Conservation (phyloP, 2,329 filamentous ascomycete species). For the Basipetospora chlamydospora region DNA sequence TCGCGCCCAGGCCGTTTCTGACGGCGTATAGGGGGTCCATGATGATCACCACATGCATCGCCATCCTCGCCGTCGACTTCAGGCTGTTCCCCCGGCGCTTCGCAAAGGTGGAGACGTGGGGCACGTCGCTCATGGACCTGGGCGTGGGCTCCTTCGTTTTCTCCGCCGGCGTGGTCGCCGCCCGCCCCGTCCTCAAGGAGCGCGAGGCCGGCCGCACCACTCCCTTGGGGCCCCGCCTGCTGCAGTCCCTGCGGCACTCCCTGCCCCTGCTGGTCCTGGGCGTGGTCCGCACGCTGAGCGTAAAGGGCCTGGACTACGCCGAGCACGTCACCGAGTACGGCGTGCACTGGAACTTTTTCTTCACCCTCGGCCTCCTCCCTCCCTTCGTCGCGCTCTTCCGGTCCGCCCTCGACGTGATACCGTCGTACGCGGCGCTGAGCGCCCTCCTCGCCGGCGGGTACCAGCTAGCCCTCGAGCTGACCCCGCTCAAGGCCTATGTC, state of each 20-base stretch:
- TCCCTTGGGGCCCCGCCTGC: slow-evolving; percentile 42
- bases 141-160: slow-evolving; percentile 97
- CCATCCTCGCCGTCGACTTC: slow-evolving; percentile 96
- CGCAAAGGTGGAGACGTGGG: slow-evolving; percentile 98
- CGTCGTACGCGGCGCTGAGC: slow-evolving; percentile 64
- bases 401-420: slow-evolving; percentile 51
- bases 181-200: slow-evolving; percentile 63
- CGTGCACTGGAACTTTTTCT: slow-evolving; percentile 99
- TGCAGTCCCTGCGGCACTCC: slow-evolving; percentile 61
- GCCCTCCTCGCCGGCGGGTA: slow-evolving; percentile 56
- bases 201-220: slow-evolving; percentile 34
- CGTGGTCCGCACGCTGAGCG: slow-evolving; percentile 65
- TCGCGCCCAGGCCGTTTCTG: slow-evolving; percentile 82
- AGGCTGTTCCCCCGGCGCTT: slow-evolving; percentile 83
- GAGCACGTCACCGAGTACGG: slow-evolving; percentile 97
- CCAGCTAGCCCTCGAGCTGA: slow-evolving; percentile 61
- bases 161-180: slow-evolving; percentile 80
- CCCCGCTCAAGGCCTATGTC: slow-evolving; percentile 67
- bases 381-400: slow-evolving; percentile 81
- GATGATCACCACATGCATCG: slow-evolving; percentile 78
- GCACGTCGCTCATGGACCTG: slow-evolving; percentile 96
- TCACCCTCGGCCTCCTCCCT: slow-evolving; percentile 77
- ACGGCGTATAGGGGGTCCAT: slow-evolving; percentile 84
- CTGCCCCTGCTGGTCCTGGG: slow-evolving; percentile 71
- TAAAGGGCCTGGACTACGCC: slow-evolving; percentile 90